Conservation (phyloP, 768 basidiomycete genomes). For the Mycena belliarum region DNA sequence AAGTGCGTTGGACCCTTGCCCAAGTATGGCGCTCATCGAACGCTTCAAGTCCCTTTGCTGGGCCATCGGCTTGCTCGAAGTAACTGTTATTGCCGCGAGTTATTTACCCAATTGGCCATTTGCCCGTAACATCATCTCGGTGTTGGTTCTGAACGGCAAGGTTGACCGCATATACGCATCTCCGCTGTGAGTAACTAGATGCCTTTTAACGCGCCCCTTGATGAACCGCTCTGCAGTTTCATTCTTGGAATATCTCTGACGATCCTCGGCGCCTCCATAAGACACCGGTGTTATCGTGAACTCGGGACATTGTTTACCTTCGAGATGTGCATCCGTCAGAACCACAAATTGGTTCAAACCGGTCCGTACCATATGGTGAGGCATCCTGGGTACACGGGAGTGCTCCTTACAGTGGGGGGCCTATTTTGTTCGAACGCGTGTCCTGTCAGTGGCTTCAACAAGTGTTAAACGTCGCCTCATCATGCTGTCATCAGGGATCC, state of each 20-base stretch:
- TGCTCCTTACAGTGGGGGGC: slow-evolving; percentile 38
- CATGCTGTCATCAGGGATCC: slow-evolving; percentile 37
- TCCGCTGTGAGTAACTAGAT: slow-evolving; percentile 23
- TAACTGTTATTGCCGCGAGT: slow-evolving; percentile 36
- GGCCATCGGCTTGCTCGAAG: slow-evolving; percentile 39
- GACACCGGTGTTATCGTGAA: slow-evolving; percentile 41
- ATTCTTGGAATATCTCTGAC: slow-evolving; percentile 41
- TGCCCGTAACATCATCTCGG: slow-evolving; percentile 29
- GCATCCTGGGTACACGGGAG: slow-evolving; percentile 53
- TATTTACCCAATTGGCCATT: slow-evolving; percentile 23
- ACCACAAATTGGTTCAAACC: slow-evolving; percentile 47
- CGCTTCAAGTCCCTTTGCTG: slow-evolving; percentile 37
- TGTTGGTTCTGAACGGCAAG: slow-evolving; percentile 26
- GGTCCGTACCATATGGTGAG: slow-evolving; percentile 51
- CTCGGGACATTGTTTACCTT: slow-evolving; percentile 52
- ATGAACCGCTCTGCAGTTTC: slow-evolving; percentile 10
- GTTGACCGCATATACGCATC: slow-evolving; percentile 32
- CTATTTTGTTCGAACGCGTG: slow-evolving; percentile 36
- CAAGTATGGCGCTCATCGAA: neutral
- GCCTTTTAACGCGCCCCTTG: neutral
- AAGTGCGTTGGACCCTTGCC: slow-evolving; percentile 29
- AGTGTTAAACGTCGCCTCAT: neutral
- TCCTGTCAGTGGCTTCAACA: slow-evolving; percentile 28
- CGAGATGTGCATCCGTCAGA: slow-evolving; percentile 47
- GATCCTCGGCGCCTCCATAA: slow-evolving; percentile 29